Evolutionary conservation across 73 alveolate species (phyloP).

Genomic region (Paramecium octaurelia): DNA sequence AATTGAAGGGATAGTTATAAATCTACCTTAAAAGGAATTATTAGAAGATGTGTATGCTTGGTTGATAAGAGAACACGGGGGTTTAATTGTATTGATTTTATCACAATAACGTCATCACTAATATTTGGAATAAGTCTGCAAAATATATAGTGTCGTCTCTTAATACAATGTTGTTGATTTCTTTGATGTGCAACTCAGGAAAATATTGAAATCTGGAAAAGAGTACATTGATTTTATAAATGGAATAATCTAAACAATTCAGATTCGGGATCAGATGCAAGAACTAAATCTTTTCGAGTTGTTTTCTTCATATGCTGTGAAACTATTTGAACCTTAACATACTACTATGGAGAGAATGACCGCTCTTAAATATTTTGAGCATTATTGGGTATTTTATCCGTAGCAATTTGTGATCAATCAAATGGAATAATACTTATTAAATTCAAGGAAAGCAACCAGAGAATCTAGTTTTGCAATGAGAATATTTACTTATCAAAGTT

Average conservation of each 20-base stretch:
- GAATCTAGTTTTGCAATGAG: neutral
- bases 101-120: neutral
- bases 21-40: neutral
- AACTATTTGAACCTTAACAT: constrained; percentile 7
- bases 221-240: constrained; percentile 16
- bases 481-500: constrained; percentile 8
- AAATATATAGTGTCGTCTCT: neutral
- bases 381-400: constrained; percentile 36
- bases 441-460: constrained; percentile 19
- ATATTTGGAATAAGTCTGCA: neutral
- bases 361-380: constrained; percentile 39
- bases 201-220: constrained; percentile 30
- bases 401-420: neutral
- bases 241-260: neutral
- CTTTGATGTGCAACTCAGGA: constrained; percentile 30
- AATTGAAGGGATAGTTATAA: neutral
- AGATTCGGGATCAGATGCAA: neutral
- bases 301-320: constrained; percentile 23
- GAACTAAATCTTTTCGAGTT: neutral
- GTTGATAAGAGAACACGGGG: constrained; percentile 37
- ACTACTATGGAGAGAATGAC: neutral
- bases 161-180: constrained; percentile 11
- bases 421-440: neutral
- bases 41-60: constrained; percentile 42
- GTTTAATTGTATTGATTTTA: neutral